A percentile compares a stretch with the other conserved stretches of the same genome.
phyloP scores from a whole-genome alignment of 129 eudicot species.

The Helichrysum umbraculigerum region DNA sequence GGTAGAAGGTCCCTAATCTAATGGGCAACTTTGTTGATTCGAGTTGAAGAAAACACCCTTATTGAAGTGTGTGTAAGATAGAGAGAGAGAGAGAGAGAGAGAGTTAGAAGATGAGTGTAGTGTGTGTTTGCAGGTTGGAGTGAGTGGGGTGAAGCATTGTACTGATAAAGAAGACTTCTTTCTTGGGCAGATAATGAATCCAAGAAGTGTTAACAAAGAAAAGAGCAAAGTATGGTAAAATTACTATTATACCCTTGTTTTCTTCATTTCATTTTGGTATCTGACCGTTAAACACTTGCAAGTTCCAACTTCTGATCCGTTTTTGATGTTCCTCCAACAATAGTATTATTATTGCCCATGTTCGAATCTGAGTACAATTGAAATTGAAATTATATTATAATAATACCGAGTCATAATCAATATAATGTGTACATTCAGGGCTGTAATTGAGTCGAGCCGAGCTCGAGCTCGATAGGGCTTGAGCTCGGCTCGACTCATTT shows the following conservation, averaged over 20 bases:
- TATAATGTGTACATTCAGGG: no score
- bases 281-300: neutral
- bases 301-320: neutral
- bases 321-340: neutral
- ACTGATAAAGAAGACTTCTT: constrained; percentile 5
- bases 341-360: neutral
- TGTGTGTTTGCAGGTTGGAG: constrained; percentile 11
- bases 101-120: neutral
- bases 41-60: neutral
- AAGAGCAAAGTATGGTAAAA: neutral
- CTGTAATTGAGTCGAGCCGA: no score
- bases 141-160: constrained; percentile 3
- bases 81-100: no score
- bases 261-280: constrained; percentile 12
- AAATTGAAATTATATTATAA: no score
- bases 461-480: no score
- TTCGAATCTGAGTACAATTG: neutral
- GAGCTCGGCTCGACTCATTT: no score
- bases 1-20: neutral
- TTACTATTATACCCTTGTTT: constrained; percentile 4
- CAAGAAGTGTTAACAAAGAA: constrained; percentile 22
- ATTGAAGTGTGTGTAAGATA: neutral
- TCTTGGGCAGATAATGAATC: constrained; percentile 15
- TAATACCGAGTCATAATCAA: neutral
- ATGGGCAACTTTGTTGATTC: neutral